Evolutionary conservation across 306 rosid genomes (phyloP), one percentile per base, ranked within the genome.

Genomic region (Psophocarpus tetragonolobus): DNA sequence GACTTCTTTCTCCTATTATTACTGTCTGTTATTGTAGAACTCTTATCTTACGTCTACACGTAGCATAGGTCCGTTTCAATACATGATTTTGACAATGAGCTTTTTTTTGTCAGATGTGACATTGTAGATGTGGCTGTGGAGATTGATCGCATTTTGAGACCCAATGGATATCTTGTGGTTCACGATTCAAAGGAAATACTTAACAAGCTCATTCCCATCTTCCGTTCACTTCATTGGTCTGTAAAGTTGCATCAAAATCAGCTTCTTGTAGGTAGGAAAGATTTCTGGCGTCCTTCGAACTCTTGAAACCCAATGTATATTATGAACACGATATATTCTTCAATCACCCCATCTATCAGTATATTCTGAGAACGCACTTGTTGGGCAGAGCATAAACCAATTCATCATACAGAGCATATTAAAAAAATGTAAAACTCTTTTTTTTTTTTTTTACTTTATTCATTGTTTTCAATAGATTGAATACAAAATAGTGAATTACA

Each of bases 91-190:
- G 44, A 80, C 21, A 15, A 9, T 61, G 21, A 27, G 5, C 77
- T 13, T 24, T 76, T 76, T 27, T 82, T 75, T 88, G 50, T 18
- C 85, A 95, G 99, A 75, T 95, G 99, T 23, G 91, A 88, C 58
- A 75, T 88, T 14, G 30, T 84, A 7, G 94, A 81, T 63, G 91
- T 86, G 23, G 86, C 87, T 27, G 90, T 15, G 75, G 97, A 92
- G 92, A 81, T 95, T 56, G 99, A 95, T 76, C 95, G 97, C 38
- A 71, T 95, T 36, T 14, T 95, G 88, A 88, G 99, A 84, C 99
- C 99, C 4, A 85, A 86, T 18, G 99, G 99, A 54, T 88, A 87
- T 79, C 36, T 95, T 17, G 48, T 92, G 81, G 85, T 92, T 82
- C 90, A 82, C 4, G 99, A 92, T 73, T 84, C 90, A 66, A 20